Evolutionary conservation across 2,329 filamentous ascomycete genomes (phyloP).

Genomic region (Dactylellina cionopaga): DNA sequence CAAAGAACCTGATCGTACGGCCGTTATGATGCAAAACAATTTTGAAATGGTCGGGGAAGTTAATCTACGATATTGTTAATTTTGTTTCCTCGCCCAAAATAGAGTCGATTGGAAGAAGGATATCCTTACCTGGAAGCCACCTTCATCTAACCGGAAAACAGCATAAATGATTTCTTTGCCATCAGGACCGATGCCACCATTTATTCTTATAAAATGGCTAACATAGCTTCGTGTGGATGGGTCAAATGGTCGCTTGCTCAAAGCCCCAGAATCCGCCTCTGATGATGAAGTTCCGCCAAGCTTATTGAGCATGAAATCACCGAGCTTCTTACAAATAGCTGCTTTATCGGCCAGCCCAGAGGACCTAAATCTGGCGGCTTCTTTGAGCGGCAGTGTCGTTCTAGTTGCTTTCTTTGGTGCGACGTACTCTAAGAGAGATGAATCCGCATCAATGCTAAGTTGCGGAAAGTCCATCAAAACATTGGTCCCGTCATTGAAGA

Average conservation of each 20-base stretch:
- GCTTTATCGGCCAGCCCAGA: conserved; percentile 54
- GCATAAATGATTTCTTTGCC: conserved; percentile 54
- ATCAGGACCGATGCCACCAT: conserved; percentile 25
- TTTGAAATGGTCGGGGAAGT: conserved; percentile 89
- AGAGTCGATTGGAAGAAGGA: neutral
- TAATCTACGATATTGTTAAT: conserved; percentile 68
- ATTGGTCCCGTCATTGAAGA: conserved; percentile 62
- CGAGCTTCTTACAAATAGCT: conserved; percentile 75
- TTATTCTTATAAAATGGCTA: conserved; percentile 55
- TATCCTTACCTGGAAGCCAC: conserved; percentile 75
- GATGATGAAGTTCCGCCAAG: conserved; percentile 54
- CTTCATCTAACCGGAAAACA: conserved; percentile 71
- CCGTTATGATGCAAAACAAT: conserved; percentile 79
- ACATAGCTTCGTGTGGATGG: conserved; percentile 47
- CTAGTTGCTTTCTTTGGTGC: conserved; percentile 36
- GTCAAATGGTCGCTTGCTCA: conserved; percentile 36
- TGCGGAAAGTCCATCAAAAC: conserved; percentile 58
- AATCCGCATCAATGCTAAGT: conserved; percentile 15
- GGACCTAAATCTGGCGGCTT: conserved; percentile 53
- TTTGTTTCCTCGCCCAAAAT: conserved; percentile 50
- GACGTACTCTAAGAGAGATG: conserved; percentile 36
- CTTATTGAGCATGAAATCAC: conserved; percentile 72
- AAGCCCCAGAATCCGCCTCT: conserved; percentile 28
- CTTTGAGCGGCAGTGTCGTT: conserved; percentile 52
- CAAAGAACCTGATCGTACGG: conserved; percentile 74